These are phyloP conservation scores for Gracilaria caudata DNA, from an alignment of 23 red algal species.

Conservation along the genomic window DNA sequence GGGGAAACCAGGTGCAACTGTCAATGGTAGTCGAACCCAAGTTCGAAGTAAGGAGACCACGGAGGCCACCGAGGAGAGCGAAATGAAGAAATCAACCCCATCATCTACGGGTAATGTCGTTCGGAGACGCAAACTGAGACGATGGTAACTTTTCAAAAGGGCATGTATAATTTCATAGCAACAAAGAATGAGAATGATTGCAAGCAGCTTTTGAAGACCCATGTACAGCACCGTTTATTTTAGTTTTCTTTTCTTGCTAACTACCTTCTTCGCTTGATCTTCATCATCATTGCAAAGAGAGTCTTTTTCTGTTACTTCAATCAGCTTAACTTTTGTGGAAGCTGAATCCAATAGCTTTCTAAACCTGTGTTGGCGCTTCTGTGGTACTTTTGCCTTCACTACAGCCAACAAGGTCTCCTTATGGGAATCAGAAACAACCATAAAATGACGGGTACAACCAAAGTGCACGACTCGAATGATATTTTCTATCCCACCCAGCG, in stretches of 20 bases:
- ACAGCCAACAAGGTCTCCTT: not conserved
- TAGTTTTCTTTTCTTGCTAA: slow-evolving; percentile 22
- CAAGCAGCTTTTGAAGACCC: no score
- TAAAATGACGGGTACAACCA: not conserved
- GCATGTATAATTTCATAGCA: not conserved
- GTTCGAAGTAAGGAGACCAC: not conserved
- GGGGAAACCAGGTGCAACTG: not conserved
- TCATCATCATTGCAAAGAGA: not conserved
- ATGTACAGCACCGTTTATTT: not conserved
- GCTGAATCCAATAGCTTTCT: not conserved
- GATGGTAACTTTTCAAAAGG: not conserved
- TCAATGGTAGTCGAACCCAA: not conserved
- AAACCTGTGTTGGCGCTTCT: not conserved
- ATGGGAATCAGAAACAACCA: not conserved
- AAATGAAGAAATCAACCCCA: not conserved
- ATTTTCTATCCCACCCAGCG: not conserved
- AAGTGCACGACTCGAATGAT: not conserved
- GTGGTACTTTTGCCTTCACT: not conserved
- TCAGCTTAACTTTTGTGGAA: not conserved
- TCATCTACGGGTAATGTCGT: not conserved
- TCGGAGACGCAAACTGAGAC: slow-evolving; percentile 14
- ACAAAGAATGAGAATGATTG: no score
- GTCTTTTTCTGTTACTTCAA: not conserved
- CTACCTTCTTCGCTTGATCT: not conserved
- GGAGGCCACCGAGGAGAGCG: not conserved